Evolutionary conservation across 164 flowering plant genomes (phyloP), one percentile per base, ranked within the genome.

Genomic region (Houttuynia cordata): DNA sequence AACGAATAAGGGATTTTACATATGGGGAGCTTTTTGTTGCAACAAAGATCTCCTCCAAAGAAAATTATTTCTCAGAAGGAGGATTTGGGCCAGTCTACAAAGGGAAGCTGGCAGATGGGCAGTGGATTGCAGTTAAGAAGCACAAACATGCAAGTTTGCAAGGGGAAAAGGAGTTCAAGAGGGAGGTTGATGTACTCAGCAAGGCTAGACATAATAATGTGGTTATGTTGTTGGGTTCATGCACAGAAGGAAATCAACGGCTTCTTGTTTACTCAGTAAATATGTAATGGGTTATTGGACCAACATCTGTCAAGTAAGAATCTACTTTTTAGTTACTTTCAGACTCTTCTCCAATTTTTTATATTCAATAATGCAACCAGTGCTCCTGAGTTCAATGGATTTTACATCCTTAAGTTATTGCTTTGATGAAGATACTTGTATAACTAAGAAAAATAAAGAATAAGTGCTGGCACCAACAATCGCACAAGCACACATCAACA

Each of bases 211-310:
- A 83, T 61, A 68, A 66, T 62, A 81, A 83, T 71, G 64, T 83
- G 62, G 83, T 83, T 59, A 80, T 77, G 84, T 66, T 83, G 39
- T 53, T 83, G 22, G 89, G 89, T 34, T 75, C 84, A 39, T 83
- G 86, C 62, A 69, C 79, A 5, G 81, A 81, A 64, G 73, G 79
- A 74, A 78, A 52, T 61, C 76, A 72, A 25, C 69, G 84, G 70
- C 73, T 80, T 63, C 84, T 80, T 8, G 83, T 81, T 24, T 83
- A 80, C 49, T n/a, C 86, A 83, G 57, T 83, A n/a, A n/a, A 62
- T 24, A 79, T 83, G 86, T 77, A 70, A 81, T 65, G 81, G 86
- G 17, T 83, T 84, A 50, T 66, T 83, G 22, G 85, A 83, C 64
- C 68, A 66, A 55, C 86, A 76, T 71, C 62, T 83, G 62, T 72